Evolutionary conservation across 1,284 basidiomycete genomes (phyloP), one percentile per base, ranked within the genome.

Genomic region (Leccinum ponderosum): DNA sequence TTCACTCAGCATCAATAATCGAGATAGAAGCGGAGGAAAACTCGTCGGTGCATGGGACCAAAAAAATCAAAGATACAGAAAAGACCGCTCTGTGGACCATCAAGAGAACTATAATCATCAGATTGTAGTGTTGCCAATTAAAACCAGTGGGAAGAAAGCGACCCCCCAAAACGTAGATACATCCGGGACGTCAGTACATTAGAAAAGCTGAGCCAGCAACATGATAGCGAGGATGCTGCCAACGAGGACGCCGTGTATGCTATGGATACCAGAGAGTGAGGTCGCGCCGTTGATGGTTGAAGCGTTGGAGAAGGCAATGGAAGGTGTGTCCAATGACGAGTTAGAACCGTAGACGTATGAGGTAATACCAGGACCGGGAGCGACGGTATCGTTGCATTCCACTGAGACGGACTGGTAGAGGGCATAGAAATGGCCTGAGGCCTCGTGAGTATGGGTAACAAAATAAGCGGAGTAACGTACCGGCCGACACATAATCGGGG

Each of bases 401-500:
- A 92, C 75, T 20, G 80, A 77, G 59, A 92, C 79, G 2, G 83
- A 83, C 65, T 84, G 75, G 62, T 87, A 76, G 58, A 83, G 76
- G 5, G 84, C 80, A 61, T 85, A 87, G 72, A 89, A 91, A 68
- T 90, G 79, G 39, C 83, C 81, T 77, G 56, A 39, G 3, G 1
- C 17, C 51, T 39, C 6, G 6, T 71, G 7, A 64, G 54, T 14
- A 15, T 39, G n/a, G 11, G 29, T n/a, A 7, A 29, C 33, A 9
- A 7, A 39, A 27, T 1, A 48, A 6, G 29, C 0, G 0, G 6
- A 22, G 3, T 12, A n/a, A 64, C 65, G 17, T 66, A 79, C 83
- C 87, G 9, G 86, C 84, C 20, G 86, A 70, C 50, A 75, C 62
- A 75, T 93, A 93, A 75, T 94, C 92, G 29, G 87, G 81, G 72